These are phyloP conservation scores for Capronia coronata DNA, from an alignment of 2,329 filamentous ascomycete genomes.

Conservation along the genomic window DNA sequence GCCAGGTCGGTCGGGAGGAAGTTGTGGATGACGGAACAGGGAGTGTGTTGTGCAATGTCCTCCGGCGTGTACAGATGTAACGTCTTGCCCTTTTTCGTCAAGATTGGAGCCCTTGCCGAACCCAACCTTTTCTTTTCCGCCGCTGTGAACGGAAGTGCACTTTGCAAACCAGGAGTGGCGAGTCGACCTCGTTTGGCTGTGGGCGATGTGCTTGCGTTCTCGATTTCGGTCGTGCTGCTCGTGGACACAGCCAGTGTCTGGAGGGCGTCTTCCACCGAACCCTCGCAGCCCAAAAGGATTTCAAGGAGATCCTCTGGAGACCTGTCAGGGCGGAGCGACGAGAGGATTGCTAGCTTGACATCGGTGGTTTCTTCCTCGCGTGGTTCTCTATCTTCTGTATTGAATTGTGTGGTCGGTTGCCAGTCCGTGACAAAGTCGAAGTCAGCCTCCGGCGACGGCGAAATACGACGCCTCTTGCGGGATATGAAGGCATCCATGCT, in stretches of 20 bases:
- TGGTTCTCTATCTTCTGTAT: slow-evolving; percentile 43
- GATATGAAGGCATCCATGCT: slow-evolving; percentile 40
- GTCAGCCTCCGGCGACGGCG: slow-evolving; percentile 9
- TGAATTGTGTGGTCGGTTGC: background rate
- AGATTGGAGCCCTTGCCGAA: slow-evolving; percentile 39
- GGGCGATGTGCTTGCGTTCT: slow-evolving; percentile 3
- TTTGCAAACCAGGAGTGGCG: slow-evolving; percentile 51
- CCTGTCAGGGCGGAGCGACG: slow-evolving; percentile 64
- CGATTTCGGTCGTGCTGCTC: slow-evolving; percentile 13
- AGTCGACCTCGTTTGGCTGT: slow-evolving; percentile 36
- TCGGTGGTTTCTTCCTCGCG: slow-evolving; percentile 79
- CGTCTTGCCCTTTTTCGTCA: slow-evolving; percentile 72
- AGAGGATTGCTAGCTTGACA: slow-evolving; percentile 75
- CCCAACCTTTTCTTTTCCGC: slow-evolving; percentile 23
- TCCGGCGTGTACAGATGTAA: slow-evolving; percentile 74
- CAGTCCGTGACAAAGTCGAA: background rate
- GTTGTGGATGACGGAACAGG: slow-evolving; percentile 87
- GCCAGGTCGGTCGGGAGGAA: slow-evolving; percentile 70
- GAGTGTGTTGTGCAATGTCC: slow-evolving; percentile 75
- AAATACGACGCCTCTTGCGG: slow-evolving; percentile 33
- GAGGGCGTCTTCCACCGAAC: slow-evolving; percentile 63
- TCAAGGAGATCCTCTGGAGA: slow-evolving; percentile 68
- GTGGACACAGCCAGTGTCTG: slow-evolving; percentile 47
- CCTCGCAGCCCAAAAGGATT: slow-evolving; percentile 67
- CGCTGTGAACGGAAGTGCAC: slow-evolving; percentile 48